Evolutionary conservation across 2,329 filamentous ascomycete genomes (phyloP), one percentile per base, ranked within the genome.

Genomic region (Colletotrichum phormii): DNA sequence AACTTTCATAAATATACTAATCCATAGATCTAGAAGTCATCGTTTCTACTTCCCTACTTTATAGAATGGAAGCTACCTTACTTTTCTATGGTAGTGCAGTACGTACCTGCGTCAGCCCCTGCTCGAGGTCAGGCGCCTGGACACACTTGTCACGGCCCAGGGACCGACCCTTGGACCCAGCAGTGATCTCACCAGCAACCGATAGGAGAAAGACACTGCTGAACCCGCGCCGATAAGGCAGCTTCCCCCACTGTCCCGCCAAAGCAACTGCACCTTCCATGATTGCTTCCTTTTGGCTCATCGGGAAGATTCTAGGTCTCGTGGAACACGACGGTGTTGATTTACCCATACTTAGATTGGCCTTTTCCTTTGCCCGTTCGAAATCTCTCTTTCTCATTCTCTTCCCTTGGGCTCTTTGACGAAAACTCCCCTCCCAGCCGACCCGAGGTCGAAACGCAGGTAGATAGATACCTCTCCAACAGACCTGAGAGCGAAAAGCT

Each of bases 141-240:
- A 22, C 8, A n/a, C 42, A 22, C 42, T 49, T 42, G 37, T 42
- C 37, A 42, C 42, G 26, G 26, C 26, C 26, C 13, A 35, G 54
- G 66, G 70, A 46, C 59, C 65, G 70, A 46, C 59, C 65, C 65
- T 35, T 49, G 58, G 29, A 51, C 24, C 33, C 49, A 15, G 2
- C 35, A 59, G 59, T 72, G 70, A 72, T 72, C 70, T 72, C 70
- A 72, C 55, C 53, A 42, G 70, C 70, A 72, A 70, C 70, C 70
- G 66, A 72, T 64, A 72, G 70, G 70, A 60, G 53, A n/a, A 24
- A 33, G 18, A 49, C 37, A 58, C 59, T 12, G 66, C 42, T 60
- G 18, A 31, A 49, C 53, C 18, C 4, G 13, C 54, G n/a, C 54
- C 60, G 70, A 64, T 72, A 72, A 72, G 60, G 24, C 24, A 46